phyloP scores from a whole-genome alignment of 2,329 filamentous ascomycete species.

The Atkinsonella hypoxylon region DNA sequence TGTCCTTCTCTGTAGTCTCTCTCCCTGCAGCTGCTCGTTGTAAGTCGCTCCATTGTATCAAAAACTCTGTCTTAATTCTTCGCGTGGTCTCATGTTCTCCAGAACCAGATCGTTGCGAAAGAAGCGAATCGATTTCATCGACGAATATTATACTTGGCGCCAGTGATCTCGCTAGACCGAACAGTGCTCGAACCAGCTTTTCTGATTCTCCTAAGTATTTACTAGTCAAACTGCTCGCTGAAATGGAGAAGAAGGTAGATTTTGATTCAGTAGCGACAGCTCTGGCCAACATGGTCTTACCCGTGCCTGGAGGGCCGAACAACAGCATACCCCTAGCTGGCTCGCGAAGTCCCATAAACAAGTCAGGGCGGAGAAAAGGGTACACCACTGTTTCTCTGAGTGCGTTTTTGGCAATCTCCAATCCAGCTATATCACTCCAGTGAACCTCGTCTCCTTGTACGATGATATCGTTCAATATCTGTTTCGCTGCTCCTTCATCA shows the following conservation, averaged over 20 bases:
- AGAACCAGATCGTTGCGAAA: conserved; percentile 71
- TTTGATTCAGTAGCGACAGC: conserved; percentile 85
- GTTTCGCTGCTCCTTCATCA: conserved; percentile 70
- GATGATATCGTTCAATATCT: conserved; percentile 93
- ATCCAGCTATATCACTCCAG: conserved; percentile 85
- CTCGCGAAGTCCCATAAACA: conserved; percentile 92
- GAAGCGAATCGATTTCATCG: conserved; percentile 90
- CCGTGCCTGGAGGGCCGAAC: conserved; percentile 94
- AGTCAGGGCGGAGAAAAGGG: conserved; percentile 84
- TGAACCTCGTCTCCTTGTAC: conserved; percentile 89
- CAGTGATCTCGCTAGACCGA: conserved; percentile 75
- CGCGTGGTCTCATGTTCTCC: conserved; percentile 88
- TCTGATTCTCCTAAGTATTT: conserved; percentile 96
- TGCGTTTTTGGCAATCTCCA: conserved; percentile 82
- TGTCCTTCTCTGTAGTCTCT: conserved; percentile 55
- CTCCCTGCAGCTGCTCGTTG: conserved; percentile 83
- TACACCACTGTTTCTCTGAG: conserved; percentile 95
- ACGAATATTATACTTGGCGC: conserved; percentile 97
- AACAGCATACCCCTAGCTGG: conserved; percentile 90
- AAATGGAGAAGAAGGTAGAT: conserved; percentile 95
- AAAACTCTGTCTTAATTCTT: conserved; percentile 92
- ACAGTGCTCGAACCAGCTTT: conserved; percentile 87
- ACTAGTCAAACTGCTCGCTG: conserved; percentile 83
- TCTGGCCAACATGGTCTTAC: conserved; percentile 94
- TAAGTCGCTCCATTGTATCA: conserved; percentile 94